Conservation (phyloP, 2,329 filamentous ascomycete genomes). For the Nakataea oryzae region DNA sequence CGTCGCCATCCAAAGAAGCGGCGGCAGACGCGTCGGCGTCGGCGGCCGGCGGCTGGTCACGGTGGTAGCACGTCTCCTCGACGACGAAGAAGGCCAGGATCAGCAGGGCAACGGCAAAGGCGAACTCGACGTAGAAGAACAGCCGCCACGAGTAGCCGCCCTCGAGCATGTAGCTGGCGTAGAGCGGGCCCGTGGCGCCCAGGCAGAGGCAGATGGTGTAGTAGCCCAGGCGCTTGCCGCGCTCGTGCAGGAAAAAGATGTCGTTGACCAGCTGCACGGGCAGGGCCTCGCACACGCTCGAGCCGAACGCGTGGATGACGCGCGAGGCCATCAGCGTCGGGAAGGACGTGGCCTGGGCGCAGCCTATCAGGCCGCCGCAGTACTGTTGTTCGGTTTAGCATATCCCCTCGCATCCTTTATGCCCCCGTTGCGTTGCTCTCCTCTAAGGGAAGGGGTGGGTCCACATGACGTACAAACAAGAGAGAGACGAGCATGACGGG, state of each 20-base stretch:
- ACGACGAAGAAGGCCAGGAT: conserved; percentile 21
- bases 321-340: conserved; percentile 26
- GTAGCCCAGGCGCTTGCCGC: conserved; percentile 44
- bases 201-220: conserved; percentile 50
- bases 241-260: conserved; percentile 34
- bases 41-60: conserved; percentile 5
- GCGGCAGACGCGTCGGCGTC: conserved; percentile 2
- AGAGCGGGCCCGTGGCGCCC: conserved; percentile 43
- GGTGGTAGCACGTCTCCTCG: conserved; percentile 20
- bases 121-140: conserved; percentile 51
- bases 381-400: conserved; percentile 15
- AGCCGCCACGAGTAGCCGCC: conserved; percentile 48
- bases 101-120: conserved; percentile 27
- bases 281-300: conserved; percentile 32
- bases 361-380: conserved; percentile 26
- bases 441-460: too few species aligned
- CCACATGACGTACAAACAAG: conserved; percentile 20
- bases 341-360: conserved; percentile 23
- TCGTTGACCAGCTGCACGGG: conserved; percentile 34
- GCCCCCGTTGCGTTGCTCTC: too few species aligned
- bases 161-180: conserved; percentile 50
- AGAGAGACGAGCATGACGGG: conserved; percentile 31
- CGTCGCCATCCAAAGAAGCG: conserved; percentile 3
- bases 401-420: too few species aligned
- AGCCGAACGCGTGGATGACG: conserved; percentile 27